These are phyloP conservation scores for Stephanodiscus triporus DNA, from an alignment of 108 stramenopile genomes.

Conservation along the genomic window DNA sequence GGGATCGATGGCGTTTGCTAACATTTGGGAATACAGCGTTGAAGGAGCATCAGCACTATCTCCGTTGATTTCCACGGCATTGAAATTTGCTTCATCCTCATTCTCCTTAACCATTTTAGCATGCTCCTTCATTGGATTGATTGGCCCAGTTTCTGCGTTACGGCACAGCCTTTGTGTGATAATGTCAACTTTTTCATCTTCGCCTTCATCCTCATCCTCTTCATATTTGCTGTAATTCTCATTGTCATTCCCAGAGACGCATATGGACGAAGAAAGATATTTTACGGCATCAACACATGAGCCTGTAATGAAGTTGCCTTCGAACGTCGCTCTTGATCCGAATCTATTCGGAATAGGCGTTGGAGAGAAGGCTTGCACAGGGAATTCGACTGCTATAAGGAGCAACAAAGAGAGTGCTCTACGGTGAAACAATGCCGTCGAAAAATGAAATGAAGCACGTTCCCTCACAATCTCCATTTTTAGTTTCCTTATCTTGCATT, in stretches of 20 bases:
- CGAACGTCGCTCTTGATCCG: background rate
- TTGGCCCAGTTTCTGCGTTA: slow-evolving; percentile 31
- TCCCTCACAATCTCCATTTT: background rate
- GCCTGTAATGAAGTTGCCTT: background rate
- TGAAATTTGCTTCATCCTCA: slow-evolving; percentile 27
- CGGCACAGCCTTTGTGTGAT: slow-evolving; percentile 41
- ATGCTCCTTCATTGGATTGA: slow-evolving; percentile 46
- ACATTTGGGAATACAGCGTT: slow-evolving; percentile 33
- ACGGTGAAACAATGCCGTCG: background rate
- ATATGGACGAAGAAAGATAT: background rate
- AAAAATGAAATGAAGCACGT: background rate
- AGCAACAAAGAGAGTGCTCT: background rate
- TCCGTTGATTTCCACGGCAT: slow-evolving; percentile 1
- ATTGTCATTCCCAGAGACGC: slow-evolving; percentile 9
- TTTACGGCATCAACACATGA: background rate
- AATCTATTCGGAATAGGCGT: background rate
- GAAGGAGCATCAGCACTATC: slow-evolving; percentile 7
- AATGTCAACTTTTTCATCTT: slow-evolving; percentile 32
- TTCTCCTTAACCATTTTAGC: slow-evolving; percentile 50
- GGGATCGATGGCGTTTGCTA: slow-evolving; percentile 28
- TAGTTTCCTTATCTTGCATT: background rate
- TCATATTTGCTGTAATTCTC: background rate
- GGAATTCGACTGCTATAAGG: background rate
- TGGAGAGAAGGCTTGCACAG: background rate
- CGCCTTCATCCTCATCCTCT: slow-evolving; percentile 18